phyloP scores from a whole-genome alignment of 192 early-diverging fungal genomes.

The Backusella tuberculispora region DNA sequence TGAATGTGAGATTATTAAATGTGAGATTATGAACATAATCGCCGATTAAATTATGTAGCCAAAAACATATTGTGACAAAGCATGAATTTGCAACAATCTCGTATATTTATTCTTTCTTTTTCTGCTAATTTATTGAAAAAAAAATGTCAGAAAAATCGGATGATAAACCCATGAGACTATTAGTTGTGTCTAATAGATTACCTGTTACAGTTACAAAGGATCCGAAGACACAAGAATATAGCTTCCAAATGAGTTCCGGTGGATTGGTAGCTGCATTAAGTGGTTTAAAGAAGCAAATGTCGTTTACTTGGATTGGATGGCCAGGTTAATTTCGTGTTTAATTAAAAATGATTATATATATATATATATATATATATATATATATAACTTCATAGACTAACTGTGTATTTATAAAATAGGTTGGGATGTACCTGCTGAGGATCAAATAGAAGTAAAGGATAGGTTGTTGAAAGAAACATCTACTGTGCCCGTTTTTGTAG shows the following conservation, averaged over 20 bases:
- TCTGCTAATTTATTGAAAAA: background rate
- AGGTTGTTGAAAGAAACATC: conserved; percentile 81
- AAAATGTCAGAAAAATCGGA: background rate
- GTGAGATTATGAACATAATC: too few relatives aligned
- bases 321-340: conserved; percentile 63
- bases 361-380: background rate
- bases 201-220: conserved; percentile 88
- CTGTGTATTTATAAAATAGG: conserved; percentile 47
- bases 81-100: background rate
- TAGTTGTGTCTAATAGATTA: conserved; percentile 96
- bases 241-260: conserved; percentile 88
- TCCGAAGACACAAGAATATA: conserved; percentile 49
- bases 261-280: conserved; percentile 95
- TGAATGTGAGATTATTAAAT: too few relatives aligned
- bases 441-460: conserved; percentile 69
- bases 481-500: conserved; percentile 92
- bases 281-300: conserved; percentile 93
- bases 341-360: background rate
- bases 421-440: conserved; percentile 77
- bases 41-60: too few relatives aligned
- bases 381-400: background rate
- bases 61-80: background rate
- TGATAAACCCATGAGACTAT: conserved; percentile 55
- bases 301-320: conserved; percentile 99
- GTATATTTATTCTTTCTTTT: background rate